These are phyloP conservation scores for Lablab purpureus DNA, from an alignment of 306 rosid genomes.

Conservation along the genomic window DNA sequence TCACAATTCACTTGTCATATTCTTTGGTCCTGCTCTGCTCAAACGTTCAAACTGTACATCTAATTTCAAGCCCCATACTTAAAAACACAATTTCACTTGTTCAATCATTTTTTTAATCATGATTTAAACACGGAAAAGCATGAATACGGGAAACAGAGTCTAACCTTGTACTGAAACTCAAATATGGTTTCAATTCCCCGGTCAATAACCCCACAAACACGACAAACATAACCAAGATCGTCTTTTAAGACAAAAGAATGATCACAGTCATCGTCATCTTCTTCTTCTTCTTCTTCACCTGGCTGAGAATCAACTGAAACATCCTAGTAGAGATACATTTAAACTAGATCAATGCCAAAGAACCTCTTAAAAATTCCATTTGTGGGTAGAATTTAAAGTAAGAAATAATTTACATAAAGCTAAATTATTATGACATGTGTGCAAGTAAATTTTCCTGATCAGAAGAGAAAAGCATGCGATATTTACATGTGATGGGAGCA, in stretches of 20 bases:
- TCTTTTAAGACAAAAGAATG: constrained; percentile 92
- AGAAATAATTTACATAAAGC: neutral
- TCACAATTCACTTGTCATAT: constrained; percentile 22
- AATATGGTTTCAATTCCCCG: constrained; percentile 80
- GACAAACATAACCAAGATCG: constrained; percentile 92
- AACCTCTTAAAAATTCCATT: neutral
- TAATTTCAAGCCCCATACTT: constrained; percentile 27
- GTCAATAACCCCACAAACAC: constrained; percentile 84
- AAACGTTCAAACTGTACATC: constrained; percentile 28
- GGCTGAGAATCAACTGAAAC: constrained; percentile 53
- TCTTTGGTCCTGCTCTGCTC: constrained; percentile 4
- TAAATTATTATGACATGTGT: constrained; percentile 10
- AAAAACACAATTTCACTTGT: constrained; percentile 7
- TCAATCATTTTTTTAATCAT: constrained; percentile 2
- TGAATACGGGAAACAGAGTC: constrained; percentile 24
- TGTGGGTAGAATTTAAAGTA: neutral
- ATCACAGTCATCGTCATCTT: constrained; percentile 69
- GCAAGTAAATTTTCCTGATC: neutral
- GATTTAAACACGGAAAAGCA: constrained; percentile 18
- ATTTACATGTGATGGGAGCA: constrained; percentile 3
- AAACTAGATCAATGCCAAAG: constrained; percentile 36
- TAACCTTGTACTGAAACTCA: constrained; percentile 82
- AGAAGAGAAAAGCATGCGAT: constrained; percentile 20
- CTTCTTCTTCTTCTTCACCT: constrained; percentile 57
- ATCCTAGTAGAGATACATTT: constrained; percentile 59